Evolutionary conservation across 2,329 filamentous ascomycete genomes (phyloP).

Genomic region (Fusarium tuaranense): DNA sequence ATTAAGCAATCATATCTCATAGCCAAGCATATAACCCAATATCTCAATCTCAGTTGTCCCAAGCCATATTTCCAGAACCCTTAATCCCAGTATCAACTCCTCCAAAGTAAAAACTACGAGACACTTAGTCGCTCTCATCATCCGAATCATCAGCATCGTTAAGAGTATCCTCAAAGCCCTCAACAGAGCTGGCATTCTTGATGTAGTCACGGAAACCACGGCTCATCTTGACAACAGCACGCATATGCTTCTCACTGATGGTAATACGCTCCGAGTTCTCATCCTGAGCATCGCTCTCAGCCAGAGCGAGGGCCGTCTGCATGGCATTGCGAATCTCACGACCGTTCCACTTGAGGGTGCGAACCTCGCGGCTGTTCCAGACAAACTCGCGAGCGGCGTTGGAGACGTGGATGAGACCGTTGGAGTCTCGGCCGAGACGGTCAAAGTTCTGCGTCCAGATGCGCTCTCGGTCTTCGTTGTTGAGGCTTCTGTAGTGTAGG

Average conservation of each 20-base stretch:
- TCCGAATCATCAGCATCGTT: constrained; percentile 25
- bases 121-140: constrained; percentile 21
- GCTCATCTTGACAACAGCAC: constrained; percentile 52
- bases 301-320: constrained; percentile 59
- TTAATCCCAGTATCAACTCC: not conserved
- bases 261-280: constrained; percentile 47
- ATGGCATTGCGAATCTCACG: constrained; percentile 58
- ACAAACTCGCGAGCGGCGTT: constrained; percentile 55
- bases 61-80: not conserved
- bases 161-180: constrained; percentile 37
- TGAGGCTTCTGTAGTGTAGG: constrained; percentile 58
- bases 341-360: constrained; percentile 55
- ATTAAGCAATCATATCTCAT: not conserved
- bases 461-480: constrained; percentile 55
- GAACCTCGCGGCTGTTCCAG: constrained; percentile 52
- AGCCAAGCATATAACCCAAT: not conserved
- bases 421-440: constrained; percentile 56
- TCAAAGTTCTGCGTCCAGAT: constrained; percentile 62
- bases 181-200: constrained; percentile 34
- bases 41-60: not conserved
- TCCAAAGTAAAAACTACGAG: not conserved
- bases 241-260: constrained; percentile 48
- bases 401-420: constrained; percentile 51
- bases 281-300: constrained; percentile 56
- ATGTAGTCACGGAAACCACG: constrained; percentile 50